Percentiles rank a stretch among this genome's conserved stretches.
Conservation (phyloP, 2,329 filamentous ascomycete genomes). For the Aspergillus sp. region DNA sequence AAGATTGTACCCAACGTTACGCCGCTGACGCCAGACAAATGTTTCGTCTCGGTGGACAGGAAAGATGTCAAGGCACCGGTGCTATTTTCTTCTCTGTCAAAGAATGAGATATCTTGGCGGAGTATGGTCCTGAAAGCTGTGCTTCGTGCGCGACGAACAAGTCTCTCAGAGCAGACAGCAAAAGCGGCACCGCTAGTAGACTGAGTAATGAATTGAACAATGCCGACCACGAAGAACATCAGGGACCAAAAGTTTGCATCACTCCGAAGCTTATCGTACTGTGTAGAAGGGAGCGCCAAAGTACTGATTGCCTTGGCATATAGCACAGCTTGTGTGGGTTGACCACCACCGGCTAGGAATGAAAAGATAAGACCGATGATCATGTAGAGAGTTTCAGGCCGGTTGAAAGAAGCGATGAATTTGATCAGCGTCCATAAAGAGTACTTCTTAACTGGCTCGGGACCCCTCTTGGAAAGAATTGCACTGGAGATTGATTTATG, state of each 20-base stretch:
- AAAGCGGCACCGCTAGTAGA: conserved; percentile 70
- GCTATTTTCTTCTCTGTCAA: conserved; percentile 85
- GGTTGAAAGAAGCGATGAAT: conserved; percentile 79
- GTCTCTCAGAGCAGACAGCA: conserved; percentile 79
- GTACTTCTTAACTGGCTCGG: conserved; percentile 60
- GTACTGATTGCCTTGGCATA: conserved; percentile 84
- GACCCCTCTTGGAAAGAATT: conserved; percentile 59
- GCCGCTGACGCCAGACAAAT: conserved; percentile 83
- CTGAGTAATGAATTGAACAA: conserved; percentile 71
- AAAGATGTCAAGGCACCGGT: conserved; percentile 86
- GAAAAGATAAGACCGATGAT: conserved; percentile 69
- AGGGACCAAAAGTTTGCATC: conserved; percentile 82
- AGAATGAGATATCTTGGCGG: conserved; percentile 89
- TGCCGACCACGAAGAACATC: conserved; percentile 84
- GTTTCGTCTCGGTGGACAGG: conserved; percentile 84
- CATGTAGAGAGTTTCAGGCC: conserved; percentile 70
- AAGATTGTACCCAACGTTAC: conserved; percentile 83
- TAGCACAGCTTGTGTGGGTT: conserved; percentile 75
- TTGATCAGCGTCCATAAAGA: conserved; percentile 73
- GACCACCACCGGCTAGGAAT: conserved; percentile 75
- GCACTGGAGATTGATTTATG: conserved; percentile 65
- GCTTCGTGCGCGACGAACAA: conserved; percentile 81
- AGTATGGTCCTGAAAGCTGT: conserved; percentile 82
- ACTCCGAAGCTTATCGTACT: conserved; percentile 59
- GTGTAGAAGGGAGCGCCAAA: conserved; percentile 57